Percentiles rank a stretch among this genome's conserved stretches.
Evolutionary conservation across 257 asterid species (phyloP).

Genomic region (Prunella vulgaris): DNA sequence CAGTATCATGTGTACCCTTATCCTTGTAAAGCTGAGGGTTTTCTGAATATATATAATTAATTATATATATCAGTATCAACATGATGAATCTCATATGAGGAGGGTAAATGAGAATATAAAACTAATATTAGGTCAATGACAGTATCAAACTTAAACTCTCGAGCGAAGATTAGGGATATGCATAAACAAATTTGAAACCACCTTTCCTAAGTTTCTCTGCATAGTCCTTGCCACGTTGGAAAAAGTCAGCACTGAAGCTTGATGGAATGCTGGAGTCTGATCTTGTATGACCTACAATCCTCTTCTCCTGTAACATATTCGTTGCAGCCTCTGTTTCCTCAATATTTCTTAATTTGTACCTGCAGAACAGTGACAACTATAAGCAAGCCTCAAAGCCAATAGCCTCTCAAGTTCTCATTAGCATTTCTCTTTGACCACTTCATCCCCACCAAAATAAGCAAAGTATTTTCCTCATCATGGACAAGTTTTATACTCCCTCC

Average conservation of each 20-base stretch:
- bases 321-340: slow-evolving; percentile 99
- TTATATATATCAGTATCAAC: slow-evolving; percentile 9
- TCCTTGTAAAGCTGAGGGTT: slow-evolving; percentile 62
- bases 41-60: slow-evolving; percentile 47
- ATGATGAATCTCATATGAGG: not conserved
- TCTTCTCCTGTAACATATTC: slow-evolving; percentile 90
- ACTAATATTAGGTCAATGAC: not conserved
- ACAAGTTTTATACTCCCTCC: too few relatives aligned
- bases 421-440: not conserved
- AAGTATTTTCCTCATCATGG: not conserved
- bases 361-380: slow-evolving; percentile 29
- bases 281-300: slow-evolving; percentile 71
- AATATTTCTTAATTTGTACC: slow-evolving; percentile 81
- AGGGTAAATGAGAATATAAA: not conserved
- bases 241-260: slow-evolving; percentile 85
- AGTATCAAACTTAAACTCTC: not conserved
- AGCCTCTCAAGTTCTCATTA: not conserved
- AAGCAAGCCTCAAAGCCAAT: slow-evolving; percentile 23
- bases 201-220: slow-evolving; percentile 84
- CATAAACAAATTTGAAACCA: slow-evolving; percentile 23
- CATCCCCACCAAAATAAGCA: not conserved
- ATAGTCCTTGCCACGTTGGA: slow-evolving; percentile 84
- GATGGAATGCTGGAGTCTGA: slow-evolving; percentile 70
- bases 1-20: slow-evolving; percentile 40
- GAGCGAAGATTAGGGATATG: slow-evolving; percentile 2